Percentiles rank a stretch among this genome's conserved stretches.
Conservation (phyloP, 805 yeast genomes). For the Candida rishiriensis region DNA sequence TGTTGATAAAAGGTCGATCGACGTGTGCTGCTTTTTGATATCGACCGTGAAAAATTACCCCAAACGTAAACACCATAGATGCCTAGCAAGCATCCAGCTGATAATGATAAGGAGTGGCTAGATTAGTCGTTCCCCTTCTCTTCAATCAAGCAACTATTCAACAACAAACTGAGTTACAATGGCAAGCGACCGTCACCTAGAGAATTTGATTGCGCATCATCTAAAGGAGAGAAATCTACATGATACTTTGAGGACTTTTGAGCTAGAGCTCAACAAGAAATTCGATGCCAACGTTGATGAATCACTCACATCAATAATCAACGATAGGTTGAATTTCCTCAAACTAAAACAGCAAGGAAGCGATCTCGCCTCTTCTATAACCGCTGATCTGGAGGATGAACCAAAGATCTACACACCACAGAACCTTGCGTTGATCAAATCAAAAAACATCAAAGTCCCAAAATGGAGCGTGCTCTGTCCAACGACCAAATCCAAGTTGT, state of each 20-base stretch:
- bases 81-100: too few relatives aligned
- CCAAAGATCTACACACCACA: conserved; percentile 18
- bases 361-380: too few relatives aligned
- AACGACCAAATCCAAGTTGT: conserved; percentile 1
- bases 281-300: conserved; percentile 28
- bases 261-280: conserved; percentile 38
- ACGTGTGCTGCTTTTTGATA: too few relatives aligned
- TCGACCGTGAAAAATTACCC: too few relatives aligned
- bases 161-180: too few relatives aligned
- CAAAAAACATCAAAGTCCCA: conserved; percentile 17
- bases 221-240: conserved; percentile 44
- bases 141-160: too few relatives aligned
- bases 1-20: too few relatives aligned
- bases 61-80: too few relatives aligned
- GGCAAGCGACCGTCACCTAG: conserved; percentile 6
- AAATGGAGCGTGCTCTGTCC: conserved; percentile 26
- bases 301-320: conserved; percentile 31
- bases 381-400: background rate
- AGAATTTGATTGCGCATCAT: conserved; percentile 52
- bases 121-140: too few relatives aligned
- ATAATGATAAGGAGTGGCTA: too few relatives aligned
- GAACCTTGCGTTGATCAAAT: conserved; percentile 18
- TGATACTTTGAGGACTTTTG: conserved; percentile 45
- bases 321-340: conserved; percentile 29
- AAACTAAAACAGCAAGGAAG: conserved; percentile 9